A percentile compares a stretch with the other conserved stretches of the same genome.
Evolutionary conservation across 2,329 filamentous ascomycete genomes (phyloP).

Genomic region (Exophiala dermatitidis): DNA sequence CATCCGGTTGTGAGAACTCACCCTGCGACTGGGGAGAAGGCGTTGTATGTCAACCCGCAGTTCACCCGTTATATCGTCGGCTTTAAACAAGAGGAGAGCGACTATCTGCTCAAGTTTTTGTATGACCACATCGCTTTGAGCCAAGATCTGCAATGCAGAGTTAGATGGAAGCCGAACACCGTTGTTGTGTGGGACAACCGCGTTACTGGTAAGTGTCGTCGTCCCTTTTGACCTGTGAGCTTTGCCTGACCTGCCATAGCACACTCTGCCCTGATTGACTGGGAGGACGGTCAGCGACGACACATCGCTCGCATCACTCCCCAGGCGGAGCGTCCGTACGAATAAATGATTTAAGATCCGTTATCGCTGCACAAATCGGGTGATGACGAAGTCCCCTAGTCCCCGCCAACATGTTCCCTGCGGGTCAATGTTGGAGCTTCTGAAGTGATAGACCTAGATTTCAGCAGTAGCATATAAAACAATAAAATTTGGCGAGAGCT

Average conservation of each 20-base stretch:
- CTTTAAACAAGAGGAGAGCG: conserved; percentile 42
- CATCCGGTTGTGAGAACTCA: conserved; percentile 44
- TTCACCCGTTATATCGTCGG: conserved; percentile 44
- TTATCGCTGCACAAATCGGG: no score
- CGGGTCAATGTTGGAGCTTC: no score
- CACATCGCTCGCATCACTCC: conserved; percentile 49
- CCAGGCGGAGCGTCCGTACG: conserved; percentile 45
- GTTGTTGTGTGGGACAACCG: conserved; percentile 35
- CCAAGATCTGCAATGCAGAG: conserved; percentile 44
- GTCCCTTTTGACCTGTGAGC: conserved; percentile 27
- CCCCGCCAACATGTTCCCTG: no score
- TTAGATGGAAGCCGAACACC: conserved; percentile 44
- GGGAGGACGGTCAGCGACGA: conserved; percentile 46
- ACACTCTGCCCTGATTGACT: conserved; percentile 46
- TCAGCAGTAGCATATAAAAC: conserved; percentile 9
- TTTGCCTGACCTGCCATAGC: conserved; percentile 32
- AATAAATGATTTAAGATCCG: conserved; percentile 26
- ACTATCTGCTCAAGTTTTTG: conserved; percentile 43
- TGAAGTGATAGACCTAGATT: conserved; percentile 2
- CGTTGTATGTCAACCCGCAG: conserved; percentile 44
- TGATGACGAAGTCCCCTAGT: no score
- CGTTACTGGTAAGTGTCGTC: conserved; percentile 9
- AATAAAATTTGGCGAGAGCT: background rate
- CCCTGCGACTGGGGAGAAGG: conserved; percentile 44
- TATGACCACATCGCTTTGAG: conserved; percentile 42